Base-by-base conservation (phyloP, 1,139 yeast genomes). In the Magnusiomyces clavatus region DNA sequence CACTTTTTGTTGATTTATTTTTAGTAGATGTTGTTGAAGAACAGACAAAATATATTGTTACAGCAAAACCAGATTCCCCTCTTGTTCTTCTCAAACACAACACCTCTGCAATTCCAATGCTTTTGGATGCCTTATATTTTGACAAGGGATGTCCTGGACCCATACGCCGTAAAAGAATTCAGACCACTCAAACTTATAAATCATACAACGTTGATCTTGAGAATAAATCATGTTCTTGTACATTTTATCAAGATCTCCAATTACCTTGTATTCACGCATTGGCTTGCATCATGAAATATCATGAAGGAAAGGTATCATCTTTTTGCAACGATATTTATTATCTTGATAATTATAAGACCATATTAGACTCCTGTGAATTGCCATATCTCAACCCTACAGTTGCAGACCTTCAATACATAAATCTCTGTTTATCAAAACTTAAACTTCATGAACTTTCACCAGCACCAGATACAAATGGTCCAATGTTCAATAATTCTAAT, bases 211-310 rank as follows among this genome's bases (percentile, higher is more conserved):
- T 44, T 6, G 47, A 44, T 16, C 20, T 44, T 13, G 10, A 17
- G 14, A n/a, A 11, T 6, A 24, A 24, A 16, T 17, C 38, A 14
- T 44, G 47, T 31, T 34, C 47, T 14, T 44, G 47, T 31, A n/a
- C 47, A 11, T 35, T 44, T 35, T 44, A 44, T 24, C 47, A 44
- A 16, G 47, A 44, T 19, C 17, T n/a, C 14, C 47, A 44, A 29
- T 29, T 44, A 11, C 47, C 47, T 10, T 44, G 47, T 29, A 44
- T 44, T 14, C 47, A 44, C 17, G 47, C 47, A 3, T 39, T 44
- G 10, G 47, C 47, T 29, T 34, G 40, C 29, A 44, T 44, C 20
- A 5, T 35, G 8, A 35, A 34, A 34, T 44, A 10, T 17, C 40
- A 39, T 14, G 39, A 35, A 10, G 39, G 47, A 20, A 34, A 35